A percentile compares a stretch with the other conserved stretches of the same genome.
These are phyloP conservation scores for Cutaneotrichosporon cavernicola DNA, from an alignment of 1,284 basidiomycete genomes.

Conservation along the genomic window DNA sequence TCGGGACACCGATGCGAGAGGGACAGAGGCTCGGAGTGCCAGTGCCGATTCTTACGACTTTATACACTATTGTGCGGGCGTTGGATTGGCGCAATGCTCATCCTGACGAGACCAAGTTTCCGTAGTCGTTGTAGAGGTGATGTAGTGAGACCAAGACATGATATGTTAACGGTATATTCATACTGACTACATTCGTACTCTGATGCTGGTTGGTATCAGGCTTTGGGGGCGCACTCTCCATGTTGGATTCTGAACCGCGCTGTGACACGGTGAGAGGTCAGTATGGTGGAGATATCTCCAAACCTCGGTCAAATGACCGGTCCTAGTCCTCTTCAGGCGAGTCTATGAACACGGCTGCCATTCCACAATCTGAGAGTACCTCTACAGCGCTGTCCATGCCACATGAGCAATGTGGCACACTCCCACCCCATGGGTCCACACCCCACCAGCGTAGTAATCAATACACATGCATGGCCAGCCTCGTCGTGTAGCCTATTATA, in stretches of 20 bases:
- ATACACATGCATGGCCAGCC: conserved; percentile 1
- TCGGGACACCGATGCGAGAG: conserved; percentile 52
- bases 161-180: no score
- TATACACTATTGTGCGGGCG: conserved; percentile 50
- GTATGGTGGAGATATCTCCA: background rate
- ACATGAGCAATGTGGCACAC: no score
- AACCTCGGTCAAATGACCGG: background rate
- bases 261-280: background rate
- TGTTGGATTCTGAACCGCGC: background rate
- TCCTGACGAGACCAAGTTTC: conserved; percentile 30
- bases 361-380: no score
- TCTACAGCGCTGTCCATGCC: no score
- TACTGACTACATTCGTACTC: no score
- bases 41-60: conserved; percentile 48
- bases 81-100: conserved; percentile 48
- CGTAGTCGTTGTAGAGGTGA: background rate
- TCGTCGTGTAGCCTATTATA: background rate
- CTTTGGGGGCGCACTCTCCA: no score
- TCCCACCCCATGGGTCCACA: no score
- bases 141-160: background rate
- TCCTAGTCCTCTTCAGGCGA: background rate
- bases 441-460: background rate
- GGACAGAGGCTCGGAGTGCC: conserved; percentile 51
- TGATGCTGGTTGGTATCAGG: background rate
- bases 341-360: background rate